phyloP scores from a whole-genome alignment of 805 yeast species.

The Wickerhamiella lipophila region DNA sequence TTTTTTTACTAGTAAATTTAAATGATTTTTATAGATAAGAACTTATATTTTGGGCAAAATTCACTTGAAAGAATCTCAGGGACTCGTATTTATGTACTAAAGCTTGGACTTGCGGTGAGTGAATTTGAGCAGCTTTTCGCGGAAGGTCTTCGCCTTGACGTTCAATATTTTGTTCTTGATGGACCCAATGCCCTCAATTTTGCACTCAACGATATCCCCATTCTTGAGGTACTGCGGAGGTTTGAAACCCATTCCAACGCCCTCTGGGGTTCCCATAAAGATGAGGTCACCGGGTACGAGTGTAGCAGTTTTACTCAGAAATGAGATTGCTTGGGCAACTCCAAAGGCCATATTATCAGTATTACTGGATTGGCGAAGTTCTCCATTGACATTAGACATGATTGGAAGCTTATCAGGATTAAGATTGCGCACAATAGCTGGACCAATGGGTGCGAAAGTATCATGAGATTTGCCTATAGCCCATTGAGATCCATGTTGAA shows the following conservation, averaged over 20 bases:
- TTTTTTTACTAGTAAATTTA: too few relatives aligned
- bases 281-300: conserved; percentile 42
- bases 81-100: neutral
- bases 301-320: conserved; percentile 40
- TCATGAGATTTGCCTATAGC: conserved; percentile 42
- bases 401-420: conserved; percentile 32
- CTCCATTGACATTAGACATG: conserved; percentile 36
- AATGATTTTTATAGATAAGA: too few relatives aligned
- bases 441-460: conserved; percentile 47
- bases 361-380: conserved; percentile 34
- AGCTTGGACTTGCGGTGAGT: conserved; percentile 2
- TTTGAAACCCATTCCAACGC: conserved; percentile 39
- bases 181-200: conserved; percentile 34
- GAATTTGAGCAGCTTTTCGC: neutral
- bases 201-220: conserved; percentile 35
- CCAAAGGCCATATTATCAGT: conserved; percentile 40
- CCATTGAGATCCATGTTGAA: conserved; percentile 41
- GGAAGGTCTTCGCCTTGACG: neutral
- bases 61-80: too few relatives aligned
- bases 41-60: too few relatives aligned
- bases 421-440: conserved; percentile 34
- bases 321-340: conserved; percentile 34
- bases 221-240: conserved; percentile 35
- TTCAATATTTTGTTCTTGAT: conserved; percentile 30
- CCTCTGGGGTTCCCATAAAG: conserved; percentile 46